Percentiles rank a stretch among this genome's conserved stretches.
Evolutionary conservation across 164 flowering plant species (phyloP).

Genomic region (Cinnamomum micranthum): DNA sequence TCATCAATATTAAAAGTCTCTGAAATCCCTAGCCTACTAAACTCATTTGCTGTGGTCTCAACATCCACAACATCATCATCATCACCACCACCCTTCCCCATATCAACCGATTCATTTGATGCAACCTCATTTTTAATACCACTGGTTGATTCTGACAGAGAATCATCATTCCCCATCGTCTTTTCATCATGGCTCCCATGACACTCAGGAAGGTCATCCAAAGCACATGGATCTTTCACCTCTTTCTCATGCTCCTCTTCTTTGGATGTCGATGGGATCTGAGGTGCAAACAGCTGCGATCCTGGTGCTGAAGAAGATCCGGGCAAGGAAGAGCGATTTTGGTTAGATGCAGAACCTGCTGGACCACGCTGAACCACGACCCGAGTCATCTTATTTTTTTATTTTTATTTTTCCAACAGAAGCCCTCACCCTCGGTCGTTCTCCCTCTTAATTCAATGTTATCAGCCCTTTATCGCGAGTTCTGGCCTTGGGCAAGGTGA

Average conservation of each 20-base stretch:
- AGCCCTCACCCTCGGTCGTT: conserved; percentile 6
- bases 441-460: conserved; percentile 28
- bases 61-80: conserved; percentile 22
- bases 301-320: conserved; percentile 35
- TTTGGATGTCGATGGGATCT: conserved; percentile 29
- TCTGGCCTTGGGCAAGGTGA: conserved; percentile 75
- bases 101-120: conserved; percentile 27
- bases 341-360: conserved; percentile 59
- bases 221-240: conserved; percentile 33
- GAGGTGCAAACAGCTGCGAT: conserved; percentile 20
- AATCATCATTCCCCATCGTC: conserved; percentile 34
- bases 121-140: conserved; percentile 23
- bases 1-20: conserved; percentile 36
- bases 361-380: conserved; percentile 87
- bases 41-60: conserved; percentile 30
- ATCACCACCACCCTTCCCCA: conserved; percentile 30
- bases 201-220: conserved; percentile 37
- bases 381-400: conserved; percentile 57
- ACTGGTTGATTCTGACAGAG: conserved; percentile 19
- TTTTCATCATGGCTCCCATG: conserved; percentile 33
- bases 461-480: conserved; percentile 60
- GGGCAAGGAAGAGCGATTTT: conserved; percentile 47
- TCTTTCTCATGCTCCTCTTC: conserved; percentile 60
- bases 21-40: conserved; percentile 34
- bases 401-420: neutral